phyloP scores from a whole-genome alignment of 2,329 filamentous ascomycete genomes.

The Colletotrichum theobromicola region DNA sequence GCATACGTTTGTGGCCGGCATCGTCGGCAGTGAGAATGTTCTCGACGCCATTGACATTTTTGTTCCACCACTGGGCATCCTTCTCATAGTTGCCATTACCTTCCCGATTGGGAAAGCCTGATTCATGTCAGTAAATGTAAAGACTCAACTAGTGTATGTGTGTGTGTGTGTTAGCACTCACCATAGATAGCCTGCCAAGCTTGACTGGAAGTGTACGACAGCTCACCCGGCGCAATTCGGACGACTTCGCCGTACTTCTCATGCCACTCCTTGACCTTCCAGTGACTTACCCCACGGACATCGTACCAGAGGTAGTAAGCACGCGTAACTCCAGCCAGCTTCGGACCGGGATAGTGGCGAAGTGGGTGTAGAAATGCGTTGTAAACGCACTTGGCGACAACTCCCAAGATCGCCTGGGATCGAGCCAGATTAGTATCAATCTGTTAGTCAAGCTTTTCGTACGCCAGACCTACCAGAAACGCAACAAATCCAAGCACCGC shows the following conservation, averaged over 20 bases:
- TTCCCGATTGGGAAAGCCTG: conserved; percentile 10
- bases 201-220: conserved; percentile 39
- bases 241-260: conserved; percentile 37
- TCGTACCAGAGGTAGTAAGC: conserved; percentile 17
- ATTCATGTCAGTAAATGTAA: background rate
- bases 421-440: background rate
- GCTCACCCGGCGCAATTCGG: conserved; percentile 41
- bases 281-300: conserved; percentile 10
- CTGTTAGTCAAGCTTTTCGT: background rate
- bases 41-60: conserved; percentile 18
- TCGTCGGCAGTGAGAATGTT: conserved; percentile 18
- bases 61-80: conserved; percentile 20
- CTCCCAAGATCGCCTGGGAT: background rate
- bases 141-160: background rate
- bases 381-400: conserved; percentile 25
- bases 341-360: conserved; percentile 33
- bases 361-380: conserved; percentile 34
- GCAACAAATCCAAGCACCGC: background rate
- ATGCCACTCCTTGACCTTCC: conserved; percentile 24
- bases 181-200: conserved; percentile 48
- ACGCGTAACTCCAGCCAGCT: conserved; percentile 19
- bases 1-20: conserved; percentile 25
- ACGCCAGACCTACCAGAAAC: background rate
- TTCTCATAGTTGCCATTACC: conserved; percentile 14
- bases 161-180: background rate